Evolutionary conservation across 345 rosid genomes (phyloP).

Genomic region (Eucalyptus globulus): DNA sequence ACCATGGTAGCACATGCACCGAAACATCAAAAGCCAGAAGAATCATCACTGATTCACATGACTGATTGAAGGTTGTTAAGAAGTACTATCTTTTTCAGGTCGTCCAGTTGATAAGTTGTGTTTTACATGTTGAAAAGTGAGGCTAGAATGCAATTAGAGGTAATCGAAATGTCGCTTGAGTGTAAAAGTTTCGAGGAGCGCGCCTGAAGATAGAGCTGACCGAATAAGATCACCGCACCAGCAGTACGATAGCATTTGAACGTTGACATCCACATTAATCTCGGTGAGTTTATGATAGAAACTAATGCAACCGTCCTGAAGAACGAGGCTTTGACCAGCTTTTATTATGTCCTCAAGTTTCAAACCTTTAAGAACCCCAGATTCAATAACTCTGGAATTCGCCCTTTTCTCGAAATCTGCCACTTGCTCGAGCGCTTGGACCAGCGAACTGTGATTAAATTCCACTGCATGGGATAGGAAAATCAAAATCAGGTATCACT

Average conservation of each 20-base stretch:
- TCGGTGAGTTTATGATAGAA: conserved; percentile 57
- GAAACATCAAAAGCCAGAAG: not conserved
- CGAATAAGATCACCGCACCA: conserved; percentile 96
- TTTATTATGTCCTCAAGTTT: conserved; percentile 81
- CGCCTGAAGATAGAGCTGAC: conserved; percentile 67
- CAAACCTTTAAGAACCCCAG: conserved; percentile 80
- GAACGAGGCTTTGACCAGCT: conserved; percentile 70
- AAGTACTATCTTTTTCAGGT: not conserved
- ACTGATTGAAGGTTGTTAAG: not conserved
- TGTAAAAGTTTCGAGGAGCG: not conserved
- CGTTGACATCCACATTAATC: conserved; percentile 35
- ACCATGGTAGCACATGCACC: not conserved
- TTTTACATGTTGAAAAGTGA: not conserved
- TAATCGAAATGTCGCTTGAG: not conserved
- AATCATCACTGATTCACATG: not conserved
- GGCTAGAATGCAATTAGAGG: not conserved
- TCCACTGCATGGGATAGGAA: conserved; percentile 27
- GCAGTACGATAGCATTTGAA: conserved; percentile 82
- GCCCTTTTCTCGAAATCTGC: conserved; percentile 73
- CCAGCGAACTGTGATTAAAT: conserved; percentile 58
- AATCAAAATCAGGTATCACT: not conserved
- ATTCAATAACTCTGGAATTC: conserved; percentile 71
- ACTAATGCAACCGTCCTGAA: conserved; percentile 79
- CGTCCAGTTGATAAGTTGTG: not conserved
- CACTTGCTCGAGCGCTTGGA: conserved; percentile 57